These are phyloP conservation scores for Puccinia horiana DNA, from an alignment of 1,284 basidiomycete genomes.

Conservation along the genomic window DNA sequence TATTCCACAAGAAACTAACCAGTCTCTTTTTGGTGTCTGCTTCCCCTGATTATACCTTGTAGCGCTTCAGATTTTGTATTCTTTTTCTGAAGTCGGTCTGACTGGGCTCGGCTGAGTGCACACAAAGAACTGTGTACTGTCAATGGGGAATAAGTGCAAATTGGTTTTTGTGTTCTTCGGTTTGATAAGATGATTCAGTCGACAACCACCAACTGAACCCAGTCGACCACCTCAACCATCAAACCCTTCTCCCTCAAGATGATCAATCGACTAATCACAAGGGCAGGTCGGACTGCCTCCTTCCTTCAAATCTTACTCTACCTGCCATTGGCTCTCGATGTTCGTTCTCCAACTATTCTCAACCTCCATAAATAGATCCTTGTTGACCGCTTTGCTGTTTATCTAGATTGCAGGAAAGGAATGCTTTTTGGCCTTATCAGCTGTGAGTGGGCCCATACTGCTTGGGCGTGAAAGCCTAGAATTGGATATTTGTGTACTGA, in stretches of 20 bases:
- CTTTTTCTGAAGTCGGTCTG: too few relatives aligned
- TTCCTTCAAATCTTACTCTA: conserved; percentile 37
- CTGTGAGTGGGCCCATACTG: conserved; percentile 39
- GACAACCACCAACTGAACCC: too few relatives aligned
- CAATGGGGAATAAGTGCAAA: too few relatives aligned
- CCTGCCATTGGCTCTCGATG: conserved; percentile 42
- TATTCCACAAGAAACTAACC: too few relatives aligned
- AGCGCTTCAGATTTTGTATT: too few relatives aligned
- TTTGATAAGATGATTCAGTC: too few relatives aligned
- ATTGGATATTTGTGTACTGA: neutral
- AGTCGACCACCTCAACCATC: too few relatives aligned
- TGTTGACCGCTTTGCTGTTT: neutral
- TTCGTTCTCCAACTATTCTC: conserved; percentile 19
- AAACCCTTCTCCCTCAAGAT: neutral
- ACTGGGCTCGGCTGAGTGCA: too few relatives aligned
- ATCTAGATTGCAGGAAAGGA: conserved; percentile 55
- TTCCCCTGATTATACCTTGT: too few relatives aligned
- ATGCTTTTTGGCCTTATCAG: conserved; percentile 55
- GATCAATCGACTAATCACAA: conserved; percentile 25
- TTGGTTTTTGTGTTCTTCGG: too few relatives aligned
- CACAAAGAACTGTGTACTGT: too few relatives aligned
- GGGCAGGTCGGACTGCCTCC: conserved; percentile 35
- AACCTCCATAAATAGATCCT: neutral
- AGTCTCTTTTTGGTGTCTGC: too few relatives aligned
- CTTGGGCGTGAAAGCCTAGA: neutral